Base-by-base conservation (phyloP, 2,329 filamentous ascomycete species). In the Apiospora rasikravindrae region DNA sequence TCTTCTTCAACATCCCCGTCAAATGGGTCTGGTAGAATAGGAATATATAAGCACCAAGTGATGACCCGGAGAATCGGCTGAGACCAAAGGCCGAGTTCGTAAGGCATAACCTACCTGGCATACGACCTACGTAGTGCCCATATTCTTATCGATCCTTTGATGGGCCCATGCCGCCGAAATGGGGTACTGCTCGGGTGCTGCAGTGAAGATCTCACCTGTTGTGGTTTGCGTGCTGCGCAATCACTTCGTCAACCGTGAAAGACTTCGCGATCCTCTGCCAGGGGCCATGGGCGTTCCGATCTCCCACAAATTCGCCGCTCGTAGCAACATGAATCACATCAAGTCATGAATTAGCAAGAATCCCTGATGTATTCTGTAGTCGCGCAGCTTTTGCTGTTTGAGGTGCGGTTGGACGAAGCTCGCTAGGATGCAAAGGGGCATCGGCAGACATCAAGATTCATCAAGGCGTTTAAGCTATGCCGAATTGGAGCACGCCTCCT, bases 391-490 rank as follows among this genome's bases (percentile, higher is more conserved):
- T 19, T 40, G 22, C 33, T 19, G 57, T 64, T 64, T 40, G 57
- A 40, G 57, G 33, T 40, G 57, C 29, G 57, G 33, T 64, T 40
- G 11, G 19, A 64, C 11, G 57, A 37, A 40, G 29, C 33, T 64
- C 33, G 57, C 57, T 64, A 64, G 11, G 29, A 40, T 40, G 3
- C 4, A 40, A 64, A 64, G 19, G 33, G 57, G 57, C 57, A 64
- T 64, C 29, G 33, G 33, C 57, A 13, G 19, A 24, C 57, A n/a
- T 22, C 29, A 64, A 40, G 57, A 64, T 64, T 64, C 57, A 64
- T 64, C 57, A 64, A 64, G 57, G 57, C 57, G 57, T n/a, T n/a
- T n/a, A 22, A 14, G 57, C 33, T 64, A 40, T 64, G 22, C 57
- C 29, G 57, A 29, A 29, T 37, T 40, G 10, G 33, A 37, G 5